Base-by-base conservation (phyloP, 2,329 filamentous ascomycete species). In the Pestalotiopsis sp. region DNA sequence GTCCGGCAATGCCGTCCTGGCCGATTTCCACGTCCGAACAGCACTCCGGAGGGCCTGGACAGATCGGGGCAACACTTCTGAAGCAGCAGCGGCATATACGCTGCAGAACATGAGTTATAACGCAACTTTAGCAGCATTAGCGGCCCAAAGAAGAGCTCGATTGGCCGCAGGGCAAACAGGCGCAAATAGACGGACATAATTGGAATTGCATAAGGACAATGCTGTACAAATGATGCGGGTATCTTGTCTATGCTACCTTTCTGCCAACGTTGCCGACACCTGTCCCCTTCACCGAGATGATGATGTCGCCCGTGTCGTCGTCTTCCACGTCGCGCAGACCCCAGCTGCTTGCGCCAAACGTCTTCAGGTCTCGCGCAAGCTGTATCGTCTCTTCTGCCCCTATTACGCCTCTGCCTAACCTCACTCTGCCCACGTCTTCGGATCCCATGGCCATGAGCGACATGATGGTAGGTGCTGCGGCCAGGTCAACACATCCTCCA, bases 361-460 rank as follows among this genome's bases (percentile, higher is more conserved):
- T 91, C 77, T 90, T 92, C 73, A 98, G 81, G 78, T 99, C 96
- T 75, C 96, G 87, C 12, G 93, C 95, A 66, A 98, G 82, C 64
- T 90, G 89, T 68, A 99, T 87, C 66, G 94, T 85, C 69, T 93
- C 91, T 77, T 97, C 93, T 2, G 91, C 92, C 0, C 90, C 95
- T 60, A 98, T 81, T 0, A 98, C 90, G 61, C 95, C 92, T 74
- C 90, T 91, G 39, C 95, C 94, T 69, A 99, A 78, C 71, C 93
- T 89, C 73, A 99, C 80, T 69, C 96, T 88, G 4, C 96, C 96
- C 14, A 99, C 94, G 80, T 99, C 96, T 78, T 98, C 96, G 1
- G 92, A 93, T 0, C 96, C 96, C 96, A 99, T 98, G 41, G 95
- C 94, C 96, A 99, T 99, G 71, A 99, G 84, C 20, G 91, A 93